Percentiles rank a stretch among this genome's conserved stretches.
Conservation (phyloP, 768 basidiomycete genomes). For the Termitomyces sp. region DNA sequence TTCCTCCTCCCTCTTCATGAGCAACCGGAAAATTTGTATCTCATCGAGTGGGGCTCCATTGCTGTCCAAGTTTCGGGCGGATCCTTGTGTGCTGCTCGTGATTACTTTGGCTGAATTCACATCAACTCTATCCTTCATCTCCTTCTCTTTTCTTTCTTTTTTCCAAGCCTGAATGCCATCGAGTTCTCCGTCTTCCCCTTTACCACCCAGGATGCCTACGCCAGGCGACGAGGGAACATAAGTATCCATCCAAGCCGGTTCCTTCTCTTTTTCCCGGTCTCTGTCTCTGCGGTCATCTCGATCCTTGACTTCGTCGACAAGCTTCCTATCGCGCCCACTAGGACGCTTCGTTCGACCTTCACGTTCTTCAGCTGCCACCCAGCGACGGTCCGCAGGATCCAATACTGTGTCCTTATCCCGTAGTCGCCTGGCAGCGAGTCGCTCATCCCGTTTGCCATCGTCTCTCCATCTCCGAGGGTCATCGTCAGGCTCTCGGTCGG, state of each 20-base stretch:
- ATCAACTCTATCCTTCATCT: constrained; percentile 51
- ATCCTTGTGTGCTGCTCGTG: constrained; percentile 7
- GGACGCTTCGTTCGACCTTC: constrained; percentile 62
- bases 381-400: constrained; percentile 54
- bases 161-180: constrained; percentile 89
- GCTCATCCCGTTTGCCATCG: constrained; percentile 79
- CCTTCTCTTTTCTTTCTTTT: constrained; percentile 78
- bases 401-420: constrained; percentile 41
- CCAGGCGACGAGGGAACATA: constrained; percentile 64
- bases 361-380: constrained; percentile 66
- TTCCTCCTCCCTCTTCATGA: constrained; percentile 79
- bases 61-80: constrained; percentile 18
- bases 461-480: constrained; percentile 79
- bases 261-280: constrained; percentile 73
- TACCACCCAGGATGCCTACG: constrained; percentile 64
- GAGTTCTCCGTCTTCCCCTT: constrained; percentile 60
- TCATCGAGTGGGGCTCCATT: constrained; percentile 62
- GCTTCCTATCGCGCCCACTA: constrained; percentile 58
- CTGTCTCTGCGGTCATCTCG: constrained; percentile 39
- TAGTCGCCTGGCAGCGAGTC: constrained; percentile 61
- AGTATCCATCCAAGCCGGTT: constrained; percentile 92
- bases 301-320: constrained; percentile 45
- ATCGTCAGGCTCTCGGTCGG: constrained; percentile 52
- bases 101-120: constrained; percentile 7
- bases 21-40: constrained; percentile 78